These are phyloP conservation scores for bread wheat (Triticum aestivum) DNA, from an alignment of 176 grass and related monocot genomes.

Conservation along the genomic window IWGSC_CS_RefSeq_v2.1 NC_057801.1:109503512-109504011, in stretches of 20 bases:
- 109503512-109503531: slow-evolving; percentile 3
- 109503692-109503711: slow-evolving; percentile 49
- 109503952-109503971: not conserved
- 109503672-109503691: slow-evolving; percentile 72
- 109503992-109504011: not conserved
- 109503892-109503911: not conserved
- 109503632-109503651: slow-evolving; percentile 33
- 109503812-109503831: slow-evolving; percentile 68
- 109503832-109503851: slow-evolving; percentile 59
- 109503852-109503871: slow-evolving; percentile 74
- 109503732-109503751: slow-evolving; percentile 64
- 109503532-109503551: slow-evolving; percentile 3
- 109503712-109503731: slow-evolving; percentile 76
- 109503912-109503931: not conserved
- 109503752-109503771: slow-evolving; percentile 68
- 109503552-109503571: slow-evolving; percentile 28
- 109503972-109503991: not conserved
- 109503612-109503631: slow-evolving; percentile 26
- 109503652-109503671: slow-evolving; percentile 26
- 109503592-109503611: not conserved
- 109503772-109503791: slow-evolving; percentile 51
- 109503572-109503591: not conserved
- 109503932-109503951: not conserved
- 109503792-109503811: slow-evolving; percentile 28
- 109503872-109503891: slow-evolving; percentile 57